These are phyloP conservation scores for Mucor sp. DNA, from an alignment of 371 early-diverging fungal genomes.

Conservation along the genomic window DNA sequence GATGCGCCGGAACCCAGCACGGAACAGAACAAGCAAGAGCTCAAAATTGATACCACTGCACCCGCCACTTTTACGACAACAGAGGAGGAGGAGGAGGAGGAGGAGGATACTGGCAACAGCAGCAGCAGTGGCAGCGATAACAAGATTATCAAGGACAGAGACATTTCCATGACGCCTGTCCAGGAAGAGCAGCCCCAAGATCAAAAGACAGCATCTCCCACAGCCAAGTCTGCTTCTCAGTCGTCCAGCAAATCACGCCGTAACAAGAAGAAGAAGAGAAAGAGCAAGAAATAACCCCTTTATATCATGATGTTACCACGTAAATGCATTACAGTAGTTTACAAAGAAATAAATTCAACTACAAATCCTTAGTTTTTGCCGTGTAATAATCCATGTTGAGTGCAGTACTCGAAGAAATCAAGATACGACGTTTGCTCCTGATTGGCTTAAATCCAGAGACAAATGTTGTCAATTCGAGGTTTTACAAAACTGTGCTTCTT, in stretches of 20 bases:
- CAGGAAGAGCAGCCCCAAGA: not conserved
- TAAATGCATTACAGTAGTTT: not conserved
- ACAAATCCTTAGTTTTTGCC: not conserved
- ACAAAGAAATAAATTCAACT: no score
- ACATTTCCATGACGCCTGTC: constrained; percentile 7
- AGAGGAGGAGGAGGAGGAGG: not conserved
- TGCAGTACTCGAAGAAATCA: no score
- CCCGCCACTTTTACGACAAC: not conserved
- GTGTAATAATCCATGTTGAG: not conserved
- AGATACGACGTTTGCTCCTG: not conserved
- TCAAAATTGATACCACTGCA: constrained; percentile 1
- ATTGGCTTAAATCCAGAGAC: not conserved
- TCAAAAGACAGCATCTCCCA: not conserved
- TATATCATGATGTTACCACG: not conserved
- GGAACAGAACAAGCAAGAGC: not conserved
- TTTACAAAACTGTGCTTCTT: not conserved
- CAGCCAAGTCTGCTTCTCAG: not conserved
- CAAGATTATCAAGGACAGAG: not conserved
- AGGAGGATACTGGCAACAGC: constrained; percentile 1
- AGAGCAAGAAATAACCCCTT: constrained; percentile 2
- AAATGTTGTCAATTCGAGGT: not conserved
- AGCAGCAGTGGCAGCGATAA: not conserved
- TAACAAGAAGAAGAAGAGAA: not conserved
- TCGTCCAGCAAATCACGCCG: not conserved
- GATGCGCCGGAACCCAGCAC: not conserved